A percentile compares a stretch with the other conserved stretches of the same genome.
Evolutionary conservation across 768 basidiomycete genomes (phyloP).

Genomic region (Cystofilobasidium macerans): DNA sequence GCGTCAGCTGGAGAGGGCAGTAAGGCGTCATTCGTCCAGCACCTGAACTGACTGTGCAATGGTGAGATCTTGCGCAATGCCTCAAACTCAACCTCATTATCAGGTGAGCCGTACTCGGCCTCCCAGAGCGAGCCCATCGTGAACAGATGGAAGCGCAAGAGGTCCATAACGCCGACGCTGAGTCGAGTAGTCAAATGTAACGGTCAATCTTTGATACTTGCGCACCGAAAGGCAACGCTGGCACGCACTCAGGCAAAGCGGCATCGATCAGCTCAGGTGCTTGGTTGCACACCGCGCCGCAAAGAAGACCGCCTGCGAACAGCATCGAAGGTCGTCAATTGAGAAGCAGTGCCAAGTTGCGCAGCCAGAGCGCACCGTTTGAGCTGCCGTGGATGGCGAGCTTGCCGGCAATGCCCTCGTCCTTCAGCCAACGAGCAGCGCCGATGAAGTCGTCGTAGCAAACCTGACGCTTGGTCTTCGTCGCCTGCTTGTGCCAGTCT

Average conservation of each 20-base stretch:
- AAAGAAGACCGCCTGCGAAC: slow-evolving; percentile 17
- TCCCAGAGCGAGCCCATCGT: slow-evolving; percentile 25
- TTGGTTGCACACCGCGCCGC: slow-evolving; percentile 22
- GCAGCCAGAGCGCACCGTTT: slow-evolving; percentile 9
- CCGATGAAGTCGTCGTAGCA: slow-evolving; percentile 18
- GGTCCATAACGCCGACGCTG: slow-evolving; percentile 24
- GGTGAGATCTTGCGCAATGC: slow-evolving; percentile 19
- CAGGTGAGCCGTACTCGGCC: slow-evolving; percentile 24
- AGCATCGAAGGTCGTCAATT: background rate
- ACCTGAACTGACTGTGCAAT: slow-evolving; percentile 12
- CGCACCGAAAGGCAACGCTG: too few relatives aligned
- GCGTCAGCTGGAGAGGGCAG: too few relatives aligned
- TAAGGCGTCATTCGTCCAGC: too few relatives aligned
- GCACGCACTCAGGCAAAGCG: slow-evolving; percentile 23
- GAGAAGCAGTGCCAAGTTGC: background rate
- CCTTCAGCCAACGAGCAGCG: slow-evolving; percentile 20
- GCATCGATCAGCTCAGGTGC: slow-evolving; percentile 16
- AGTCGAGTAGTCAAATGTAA: background rate
- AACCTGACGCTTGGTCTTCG: slow-evolving; percentile 6
- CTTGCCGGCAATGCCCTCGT: background rate
- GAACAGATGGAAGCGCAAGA: slow-evolving; percentile 22
- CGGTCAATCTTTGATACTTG: too few relatives aligned
- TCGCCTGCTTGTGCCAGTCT: slow-evolving; percentile 20
- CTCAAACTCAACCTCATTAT: slow-evolving; percentile 4
- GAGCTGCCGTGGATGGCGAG: slow-evolving; percentile 13